Conservation (phyloP, 495 filamentous ascomycete species). For the Glonium stellatum region DNA sequence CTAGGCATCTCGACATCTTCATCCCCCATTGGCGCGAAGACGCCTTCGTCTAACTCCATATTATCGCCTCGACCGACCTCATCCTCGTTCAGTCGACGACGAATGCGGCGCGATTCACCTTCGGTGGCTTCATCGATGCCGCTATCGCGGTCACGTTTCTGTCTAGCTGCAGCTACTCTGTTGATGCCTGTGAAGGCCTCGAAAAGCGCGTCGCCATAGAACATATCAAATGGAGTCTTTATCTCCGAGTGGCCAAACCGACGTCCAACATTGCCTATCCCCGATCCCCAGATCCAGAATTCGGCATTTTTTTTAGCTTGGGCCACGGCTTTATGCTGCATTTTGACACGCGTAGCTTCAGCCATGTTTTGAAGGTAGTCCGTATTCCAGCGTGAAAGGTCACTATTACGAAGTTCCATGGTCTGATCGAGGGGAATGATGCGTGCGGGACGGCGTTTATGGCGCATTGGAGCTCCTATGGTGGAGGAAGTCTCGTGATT, state of each 20-base stretch:
- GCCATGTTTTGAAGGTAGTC: constrained; percentile 36
- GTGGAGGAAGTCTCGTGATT: constrained; percentile 5
- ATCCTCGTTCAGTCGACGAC: constrained; percentile 34
- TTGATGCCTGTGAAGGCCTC: constrained; percentile 39
- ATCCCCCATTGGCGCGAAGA: constrained; percentile 26
- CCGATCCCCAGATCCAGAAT: constrained; percentile 32
- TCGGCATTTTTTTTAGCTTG: constrained; percentile 39
- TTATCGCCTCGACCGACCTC: constrained; percentile 41
- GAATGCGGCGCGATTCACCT: constrained; percentile 41
- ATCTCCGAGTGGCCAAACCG: constrained; percentile 40
- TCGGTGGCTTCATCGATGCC: constrained; percentile 36
- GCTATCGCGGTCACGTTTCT: constrained; percentile 40
- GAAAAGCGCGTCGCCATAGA: constrained; percentile 50
- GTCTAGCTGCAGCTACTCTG: constrained; percentile 19
- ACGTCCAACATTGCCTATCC: constrained; percentile 46
- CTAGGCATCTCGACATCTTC: constrained; percentile 51
- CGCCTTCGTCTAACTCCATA: constrained; percentile 35
- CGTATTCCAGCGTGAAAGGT: constrained; percentile 33
- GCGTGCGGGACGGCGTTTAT: constrained; percentile 16
- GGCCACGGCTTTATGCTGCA: constrained; percentile 9
- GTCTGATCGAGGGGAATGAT: constrained; percentile 26
- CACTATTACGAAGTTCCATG: constrained; percentile 34
- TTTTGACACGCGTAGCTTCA: constrained; percentile 22
- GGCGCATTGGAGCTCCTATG: constrained; percentile 17
- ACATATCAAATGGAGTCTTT: constrained; percentile 44